Evolutionary conservation across 257 asterid genomes (phyloP).

Genomic region (Lithospermum erythrorhizon): DNA sequence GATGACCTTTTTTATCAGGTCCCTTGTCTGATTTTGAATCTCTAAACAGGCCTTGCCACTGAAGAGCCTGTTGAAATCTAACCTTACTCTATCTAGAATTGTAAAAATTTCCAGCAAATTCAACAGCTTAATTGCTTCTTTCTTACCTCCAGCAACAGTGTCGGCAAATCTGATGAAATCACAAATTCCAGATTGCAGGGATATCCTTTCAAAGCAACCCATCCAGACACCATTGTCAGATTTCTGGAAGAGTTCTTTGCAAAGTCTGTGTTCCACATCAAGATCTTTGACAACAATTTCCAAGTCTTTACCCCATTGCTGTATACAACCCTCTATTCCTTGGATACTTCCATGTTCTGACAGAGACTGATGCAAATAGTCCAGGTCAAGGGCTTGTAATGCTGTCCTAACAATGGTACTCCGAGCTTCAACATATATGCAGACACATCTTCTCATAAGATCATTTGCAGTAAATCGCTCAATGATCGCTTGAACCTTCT

Average conservation of each 20-base stretch:
- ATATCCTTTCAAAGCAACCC: conserved; percentile 54
- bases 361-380: conserved; percentile 43
- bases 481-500: conserved; percentile 40
- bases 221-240: conserved; percentile 33
- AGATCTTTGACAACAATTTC: conserved; percentile 46
- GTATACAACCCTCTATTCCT: conserved; percentile 34
- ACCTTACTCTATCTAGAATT: conserved; percentile 47
- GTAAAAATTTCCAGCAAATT: conserved; percentile 57
- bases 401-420: conserved; percentile 34
- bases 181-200: conserved; percentile 43
- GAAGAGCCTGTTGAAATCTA: conserved; percentile 65
- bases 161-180: conserved; percentile 47
- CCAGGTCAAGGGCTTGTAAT: conserved; percentile 25
- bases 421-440: conserved; percentile 41
- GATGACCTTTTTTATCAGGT: conserved; percentile 55
- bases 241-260: conserved; percentile 36
- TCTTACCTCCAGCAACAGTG: conserved; percentile 45
- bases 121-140: conserved; percentile 74
- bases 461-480: conserved; percentile 35
- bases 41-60: conserved; percentile 38
- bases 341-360: conserved; percentile 49
- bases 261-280: conserved; percentile 50
- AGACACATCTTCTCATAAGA: conserved; percentile 39
- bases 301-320: conserved; percentile 62
- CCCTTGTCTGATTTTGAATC: conserved; percentile 57